Percentiles rank a stretch among this genome's conserved stretches.
These are phyloP conservation scores for Prosopis cineraria DNA, from an alignment of 306 rosid species.

Conservation along the genomic window DNA sequence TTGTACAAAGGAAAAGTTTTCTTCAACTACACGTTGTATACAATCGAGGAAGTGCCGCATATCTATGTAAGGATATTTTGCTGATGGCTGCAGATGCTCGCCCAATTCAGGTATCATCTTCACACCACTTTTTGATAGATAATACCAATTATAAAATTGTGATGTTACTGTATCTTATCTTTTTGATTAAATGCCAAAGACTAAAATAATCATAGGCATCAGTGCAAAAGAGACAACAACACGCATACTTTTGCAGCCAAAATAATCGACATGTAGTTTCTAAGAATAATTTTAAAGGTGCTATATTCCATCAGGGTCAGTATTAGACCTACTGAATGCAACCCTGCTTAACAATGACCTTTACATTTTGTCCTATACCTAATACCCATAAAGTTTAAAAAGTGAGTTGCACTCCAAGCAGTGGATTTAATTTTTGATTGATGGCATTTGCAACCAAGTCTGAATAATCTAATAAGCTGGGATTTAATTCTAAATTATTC, in stretches of 20 bases:
- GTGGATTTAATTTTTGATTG: slow-evolving; percentile 28
- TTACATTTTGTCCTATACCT: slow-evolving; percentile 69
- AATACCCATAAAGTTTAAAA: slow-evolving; percentile 50
- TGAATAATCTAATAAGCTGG: slow-evolving; percentile 15
- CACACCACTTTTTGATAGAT: slow-evolving; percentile 23
- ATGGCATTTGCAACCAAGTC: slow-evolving; percentile 31
- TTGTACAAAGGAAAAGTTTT: slow-evolving; percentile 33
- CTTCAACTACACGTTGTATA: slow-evolving; percentile 44
- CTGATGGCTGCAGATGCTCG: slow-evolving; percentile 16
- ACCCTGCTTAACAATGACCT: slow-evolving; percentile 42
- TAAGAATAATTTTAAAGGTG: slow-evolving; percentile 43
- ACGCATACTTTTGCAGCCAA: slow-evolving; percentile 14
- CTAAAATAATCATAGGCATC: slow-evolving; percentile 11
- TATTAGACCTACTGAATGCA: slow-evolving; percentile 43
- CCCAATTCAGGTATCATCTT: slow-evolving; percentile 24
- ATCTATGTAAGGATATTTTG: neutral
- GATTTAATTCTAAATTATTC: slow-evolving; percentile 20
- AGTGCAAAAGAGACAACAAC: slow-evolving; percentile 13
- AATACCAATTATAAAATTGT: neutral
- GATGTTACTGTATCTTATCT: slow-evolving; percentile 16
- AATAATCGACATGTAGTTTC: neutral
- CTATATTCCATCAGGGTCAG: slow-evolving; percentile 52
- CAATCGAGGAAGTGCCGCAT: slow-evolving; percentile 23
- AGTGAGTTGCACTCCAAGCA: slow-evolving; percentile 76
- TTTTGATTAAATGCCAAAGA: slow-evolving; percentile 15